phyloP scores from a whole-genome alignment of 2,329 filamentous ascomycete genomes.

The Arthrinium puccinioides region DNA sequence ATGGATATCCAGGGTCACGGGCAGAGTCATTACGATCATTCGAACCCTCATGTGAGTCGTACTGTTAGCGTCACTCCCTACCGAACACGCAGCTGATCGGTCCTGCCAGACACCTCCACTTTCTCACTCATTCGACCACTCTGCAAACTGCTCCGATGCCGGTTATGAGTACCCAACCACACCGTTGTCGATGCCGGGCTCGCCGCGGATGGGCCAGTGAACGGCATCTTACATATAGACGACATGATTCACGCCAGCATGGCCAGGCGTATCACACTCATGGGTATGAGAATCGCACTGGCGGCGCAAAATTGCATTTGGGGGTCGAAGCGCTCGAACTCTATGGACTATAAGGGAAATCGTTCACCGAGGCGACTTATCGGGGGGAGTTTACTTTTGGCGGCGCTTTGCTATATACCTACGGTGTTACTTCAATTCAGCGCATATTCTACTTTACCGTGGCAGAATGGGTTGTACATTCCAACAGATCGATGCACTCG shows the following conservation, averaged over 20 bases:
- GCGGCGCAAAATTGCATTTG: too few species aligned
- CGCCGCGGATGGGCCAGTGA: constrained; percentile 45
- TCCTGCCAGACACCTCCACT: constrained; percentile 65
- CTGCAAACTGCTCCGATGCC: constrained; percentile 53
- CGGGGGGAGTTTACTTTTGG: too few species aligned
- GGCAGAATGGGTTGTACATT: too few species aligned
- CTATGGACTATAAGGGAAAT: too few species aligned
- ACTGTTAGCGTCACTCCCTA: too few species aligned
- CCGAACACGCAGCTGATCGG: constrained; percentile 43
- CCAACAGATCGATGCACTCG: too few species aligned
- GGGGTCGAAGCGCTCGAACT: too few species aligned
- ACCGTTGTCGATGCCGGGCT: constrained; percentile 66
- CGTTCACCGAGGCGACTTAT: too few species aligned
- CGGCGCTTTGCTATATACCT: too few species aligned
- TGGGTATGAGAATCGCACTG: too few species aligned
- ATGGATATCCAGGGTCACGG: constrained; percentile 56
- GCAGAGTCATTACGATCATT: constrained; percentile 60
- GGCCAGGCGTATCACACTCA: background rate
- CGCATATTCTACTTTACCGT: too few species aligned
- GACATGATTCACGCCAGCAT: constrained; percentile 1
- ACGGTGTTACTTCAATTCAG: too few species aligned
- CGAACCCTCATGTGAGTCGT: constrained; percentile 67
- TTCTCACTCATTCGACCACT: constrained; percentile 66
- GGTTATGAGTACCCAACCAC: constrained; percentile 62
- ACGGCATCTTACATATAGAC: constrained; percentile 1